Evolutionary conservation across 2,329 filamentous ascomycete species (phyloP), one percentile per base, ranked within the genome.

Genomic region (Lachnellula hyalina): DNA sequence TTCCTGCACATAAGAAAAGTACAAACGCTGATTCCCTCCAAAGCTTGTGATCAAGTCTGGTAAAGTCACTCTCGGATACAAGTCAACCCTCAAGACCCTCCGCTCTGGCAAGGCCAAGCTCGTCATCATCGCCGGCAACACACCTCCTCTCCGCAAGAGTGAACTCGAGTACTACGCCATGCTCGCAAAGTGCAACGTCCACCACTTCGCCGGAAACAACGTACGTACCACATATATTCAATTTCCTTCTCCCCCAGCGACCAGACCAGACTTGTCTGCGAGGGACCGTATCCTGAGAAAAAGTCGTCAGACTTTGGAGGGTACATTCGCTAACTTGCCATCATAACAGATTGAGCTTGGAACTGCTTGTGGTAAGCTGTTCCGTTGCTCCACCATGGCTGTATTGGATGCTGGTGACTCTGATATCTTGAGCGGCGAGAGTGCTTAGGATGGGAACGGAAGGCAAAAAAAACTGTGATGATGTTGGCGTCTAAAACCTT

Each of bases 121-220:
- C 67, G 90, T 97, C 75, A 91, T 96, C 79, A 95, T 96, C 64
- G 82, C 87, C 68, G 91, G 89, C 79, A 97, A 99, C 84, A 96
- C 92, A 67, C 92, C 93, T 73, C 94, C 94, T 76, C 89, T 99
- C 71, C 87, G 93, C 77, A 99, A 97, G 87, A 90, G 85, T 71
- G 93, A 97, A 83, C 85, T 96, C 63, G 93, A 96, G 82, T 96
- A 82, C 84, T 96, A 92, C 82, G 84, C 84, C 74, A 94, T 94
- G 90, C 77, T 96, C 71, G 86, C 86, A 75, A 96, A 97, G 86
- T 90, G 87, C 70, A 86, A 88, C 65, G 93, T 97, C 71, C 93
- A 97, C 84, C 94, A 99, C 84, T 97, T 96, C 81, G 91, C 73
- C 68, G 94, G 94, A 72, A 96, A 95, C 87, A 97, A 97, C 85